Conservation (phyloP, 345 rosid species). For the Salix udensis region DNA sequence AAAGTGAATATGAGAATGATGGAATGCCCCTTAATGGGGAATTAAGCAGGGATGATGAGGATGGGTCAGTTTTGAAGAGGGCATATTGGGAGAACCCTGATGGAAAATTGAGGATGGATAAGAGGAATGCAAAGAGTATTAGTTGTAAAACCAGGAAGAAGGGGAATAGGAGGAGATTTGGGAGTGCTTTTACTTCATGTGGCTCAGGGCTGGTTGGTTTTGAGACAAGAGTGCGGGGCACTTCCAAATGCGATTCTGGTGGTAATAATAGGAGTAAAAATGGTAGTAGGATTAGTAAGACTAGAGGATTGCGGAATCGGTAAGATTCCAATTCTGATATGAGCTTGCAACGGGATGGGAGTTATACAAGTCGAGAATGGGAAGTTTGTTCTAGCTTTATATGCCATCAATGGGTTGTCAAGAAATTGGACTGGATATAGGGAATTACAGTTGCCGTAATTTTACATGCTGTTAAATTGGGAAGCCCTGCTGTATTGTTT, state of each 20-base stretch:
- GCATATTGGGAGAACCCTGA: background rate
- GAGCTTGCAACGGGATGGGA: conserved; percentile 41
- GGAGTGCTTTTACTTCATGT: background rate
- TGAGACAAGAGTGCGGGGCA: background rate
- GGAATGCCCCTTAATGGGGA: background rate
- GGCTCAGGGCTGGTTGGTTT: conserved; percentile 7
- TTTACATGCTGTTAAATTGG: background rate
- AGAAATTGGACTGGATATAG: conserved; percentile 2
- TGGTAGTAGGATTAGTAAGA: conserved; percentile 1
- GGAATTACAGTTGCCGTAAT: background rate
- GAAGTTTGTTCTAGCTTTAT: background rate
- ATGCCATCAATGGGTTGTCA: background rate
- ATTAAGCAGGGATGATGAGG: background rate
- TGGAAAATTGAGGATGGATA: conserved; percentile 4
- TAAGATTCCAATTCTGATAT: conserved; percentile 27
- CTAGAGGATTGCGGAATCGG: background rate
- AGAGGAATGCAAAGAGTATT: background rate
- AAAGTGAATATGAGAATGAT: background rate
- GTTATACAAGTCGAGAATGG: conserved; percentile 22
- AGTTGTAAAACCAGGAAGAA: conserved; percentile 5
- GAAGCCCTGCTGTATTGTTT: background rate
- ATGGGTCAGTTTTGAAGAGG: background rate
- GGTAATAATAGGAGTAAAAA: background rate
- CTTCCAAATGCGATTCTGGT: background rate
- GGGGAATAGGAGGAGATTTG: background rate